Percentiles rank a stretch among this genome's conserved stretches.
Evolutionary conservation across 306 rosid genomes (phyloP).

Genomic region (apple (Malus domestica)): DNA sequence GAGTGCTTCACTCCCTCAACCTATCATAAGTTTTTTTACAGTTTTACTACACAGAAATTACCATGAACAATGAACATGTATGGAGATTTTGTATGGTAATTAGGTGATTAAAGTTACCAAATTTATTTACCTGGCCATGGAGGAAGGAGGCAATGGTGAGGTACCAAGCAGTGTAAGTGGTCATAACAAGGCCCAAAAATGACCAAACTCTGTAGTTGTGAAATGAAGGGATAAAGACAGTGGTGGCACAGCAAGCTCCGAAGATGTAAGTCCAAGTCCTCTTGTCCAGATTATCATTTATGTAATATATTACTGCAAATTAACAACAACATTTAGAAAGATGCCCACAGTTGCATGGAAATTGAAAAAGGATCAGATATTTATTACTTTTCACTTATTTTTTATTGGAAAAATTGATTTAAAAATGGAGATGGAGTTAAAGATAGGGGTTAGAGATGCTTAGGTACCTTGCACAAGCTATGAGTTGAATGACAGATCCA

Average conservation of each 20-base stretch:
- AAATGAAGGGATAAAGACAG: conserved; percentile 94
- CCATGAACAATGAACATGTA: background rate
- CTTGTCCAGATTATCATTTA: conserved; percentile 94
- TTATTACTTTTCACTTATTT: background rate
- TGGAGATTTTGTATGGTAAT: background rate
- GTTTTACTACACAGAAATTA: background rate
- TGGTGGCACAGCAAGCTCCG: conserved; percentile 99
- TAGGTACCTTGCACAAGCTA: conserved; percentile 95
- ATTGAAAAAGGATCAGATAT: too few relatives aligned
- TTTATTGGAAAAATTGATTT: background rate
- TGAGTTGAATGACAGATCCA: conserved; percentile 98
- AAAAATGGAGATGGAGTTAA: conserved; percentile 20
- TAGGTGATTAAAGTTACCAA: background rate
- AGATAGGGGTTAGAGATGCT: conserved; percentile 17
- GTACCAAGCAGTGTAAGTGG: conserved; percentile 99
- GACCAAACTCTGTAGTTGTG: conserved; percentile 98
- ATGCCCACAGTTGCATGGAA: background rate
- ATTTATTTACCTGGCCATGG: conserved; percentile 72
- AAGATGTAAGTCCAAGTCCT: conserved; percentile 98
- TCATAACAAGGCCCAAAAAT: conserved; percentile 87
- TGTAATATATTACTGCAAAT: conserved; percentile 85
- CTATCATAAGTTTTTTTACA: conserved; percentile 15
- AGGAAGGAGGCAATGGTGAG: conserved; percentile 76
- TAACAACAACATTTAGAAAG: background rate
- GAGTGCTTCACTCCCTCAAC: conserved; percentile 91